These are phyloP conservation scores for Metschnikowia continentalis DNA, from an alignment of 805 yeast genomes.

Conservation along the genomic window DNA sequence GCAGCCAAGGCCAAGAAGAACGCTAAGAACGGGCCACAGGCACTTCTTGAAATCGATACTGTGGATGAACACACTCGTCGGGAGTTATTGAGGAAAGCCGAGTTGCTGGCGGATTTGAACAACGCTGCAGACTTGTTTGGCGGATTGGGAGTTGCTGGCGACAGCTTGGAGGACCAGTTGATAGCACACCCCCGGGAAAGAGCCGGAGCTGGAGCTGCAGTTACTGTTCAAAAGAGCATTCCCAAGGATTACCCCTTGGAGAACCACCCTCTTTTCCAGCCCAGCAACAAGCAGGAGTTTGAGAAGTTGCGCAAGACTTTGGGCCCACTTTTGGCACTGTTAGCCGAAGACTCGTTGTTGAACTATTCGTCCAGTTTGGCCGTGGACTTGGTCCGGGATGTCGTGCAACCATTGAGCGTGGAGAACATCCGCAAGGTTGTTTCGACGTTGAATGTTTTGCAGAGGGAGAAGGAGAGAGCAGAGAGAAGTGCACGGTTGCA, in stretches of 20 bases:
- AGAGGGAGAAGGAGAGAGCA: constrained; percentile 81
- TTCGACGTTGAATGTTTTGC: constrained; percentile 74
- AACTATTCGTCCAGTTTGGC: constrained; percentile 74
- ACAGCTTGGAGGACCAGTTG: constrained; percentile 29
- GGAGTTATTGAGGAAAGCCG: constrained; percentile 74
- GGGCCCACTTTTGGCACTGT: constrained; percentile 53
- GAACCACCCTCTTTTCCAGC: constrained; percentile 78
- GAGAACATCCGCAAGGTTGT: constrained; percentile 84
- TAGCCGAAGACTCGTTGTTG: constrained; percentile 58
- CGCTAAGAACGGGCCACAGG: constrained; percentile 35
- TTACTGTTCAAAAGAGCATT: constrained; percentile 30
- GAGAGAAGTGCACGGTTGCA: constrained; percentile 86
- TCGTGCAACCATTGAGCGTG: constrained; percentile 72
- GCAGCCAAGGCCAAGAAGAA: constrained; percentile 48
- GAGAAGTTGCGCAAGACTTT: constrained; percentile 69
- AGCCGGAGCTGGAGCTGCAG: constrained; percentile 29
- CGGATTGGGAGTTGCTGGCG: constrained; percentile 52
- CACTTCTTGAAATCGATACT: constrained; percentile 54
- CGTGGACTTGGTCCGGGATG: constrained; percentile 80
- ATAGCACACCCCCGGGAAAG: constrained; percentile 52
- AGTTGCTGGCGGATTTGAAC: constrained; percentile 79
- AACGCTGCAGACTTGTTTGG: constrained; percentile 92
- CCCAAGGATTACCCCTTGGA: constrained; percentile 59
- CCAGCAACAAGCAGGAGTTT: constrained; percentile 74
- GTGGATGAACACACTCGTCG: constrained; percentile 72